A percentile compares a stretch with the other conserved stretches of the same genome.
Conservation (phyloP, 345 rosid genomes). For the Citrus sinensis region DNA sequence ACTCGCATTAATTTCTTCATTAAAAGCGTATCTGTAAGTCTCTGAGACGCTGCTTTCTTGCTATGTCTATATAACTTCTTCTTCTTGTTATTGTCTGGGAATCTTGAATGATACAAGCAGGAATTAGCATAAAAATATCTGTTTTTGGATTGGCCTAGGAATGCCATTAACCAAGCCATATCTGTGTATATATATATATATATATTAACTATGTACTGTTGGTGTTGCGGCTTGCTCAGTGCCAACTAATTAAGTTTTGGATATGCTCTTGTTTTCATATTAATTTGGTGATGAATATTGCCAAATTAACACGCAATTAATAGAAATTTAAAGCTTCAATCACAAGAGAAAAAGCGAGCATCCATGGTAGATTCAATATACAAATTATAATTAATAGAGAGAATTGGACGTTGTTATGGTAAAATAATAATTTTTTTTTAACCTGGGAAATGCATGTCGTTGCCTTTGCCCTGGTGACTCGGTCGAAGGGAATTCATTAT, state of each 20-base stretch:
- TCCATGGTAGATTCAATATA: neutral
- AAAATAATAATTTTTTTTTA: too few species aligned
- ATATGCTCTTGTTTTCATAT: neutral
- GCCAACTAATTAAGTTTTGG: neutral
- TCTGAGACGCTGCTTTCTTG: too few species aligned
- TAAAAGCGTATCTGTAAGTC: too few species aligned
- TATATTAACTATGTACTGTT: too few species aligned
- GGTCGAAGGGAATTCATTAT: neutral
- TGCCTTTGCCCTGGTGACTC: neutral
- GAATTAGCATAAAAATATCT: neutral
- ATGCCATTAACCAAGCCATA: neutral
- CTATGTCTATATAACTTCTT: neutral
- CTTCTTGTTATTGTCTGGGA: constrained; percentile 14
- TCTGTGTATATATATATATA: too few species aligned
- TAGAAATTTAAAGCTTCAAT: neutral
- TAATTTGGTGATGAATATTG: neutral
- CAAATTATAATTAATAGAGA: too few species aligned
- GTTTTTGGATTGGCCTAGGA: neutral
- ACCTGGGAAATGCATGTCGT: too few species aligned
- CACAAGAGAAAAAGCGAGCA: neutral
- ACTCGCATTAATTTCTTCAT: neutral
- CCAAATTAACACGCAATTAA: neutral
- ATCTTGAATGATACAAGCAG: neutral
- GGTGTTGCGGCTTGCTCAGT: too few species aligned
- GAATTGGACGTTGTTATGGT: neutral